phyloP scores from a whole-genome alignment of 140 eudicot genomes.

The Stevia rebaudiana region DNA sequence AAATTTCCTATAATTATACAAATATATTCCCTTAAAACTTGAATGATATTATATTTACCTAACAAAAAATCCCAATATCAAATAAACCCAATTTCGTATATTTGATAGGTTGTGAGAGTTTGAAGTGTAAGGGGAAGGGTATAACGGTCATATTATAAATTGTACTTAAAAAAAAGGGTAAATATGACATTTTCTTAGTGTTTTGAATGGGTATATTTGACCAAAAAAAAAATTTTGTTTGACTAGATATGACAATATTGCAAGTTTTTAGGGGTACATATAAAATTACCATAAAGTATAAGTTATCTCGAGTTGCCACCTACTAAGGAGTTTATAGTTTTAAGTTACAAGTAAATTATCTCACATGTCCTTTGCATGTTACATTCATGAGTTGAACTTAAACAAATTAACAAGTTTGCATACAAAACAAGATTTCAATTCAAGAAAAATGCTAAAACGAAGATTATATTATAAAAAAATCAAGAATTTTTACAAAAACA shows the following conservation, averaged over 20 bases:
- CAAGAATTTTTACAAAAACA: slow-evolving; percentile 8
- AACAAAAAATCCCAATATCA: background rate
- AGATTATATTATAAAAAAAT: background rate
- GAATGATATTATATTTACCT: background rate
- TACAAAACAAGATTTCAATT: slow-evolving; percentile 7
- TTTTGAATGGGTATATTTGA: background rate
- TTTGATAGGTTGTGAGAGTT: background rate
- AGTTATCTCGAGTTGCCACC: too few species aligned
- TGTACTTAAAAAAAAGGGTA: background rate
- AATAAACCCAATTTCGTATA: background rate
- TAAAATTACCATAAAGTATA: background rate
- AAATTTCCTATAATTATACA: too few species aligned
- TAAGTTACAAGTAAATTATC: too few species aligned
- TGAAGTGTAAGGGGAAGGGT: background rate
- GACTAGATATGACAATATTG: background rate
- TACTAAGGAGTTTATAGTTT: too few species aligned
- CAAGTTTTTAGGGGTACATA: background rate
- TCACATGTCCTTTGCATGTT: background rate
- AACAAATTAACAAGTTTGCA: slow-evolving; percentile 1
- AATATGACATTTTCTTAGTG: background rate
- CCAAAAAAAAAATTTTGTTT: background rate
- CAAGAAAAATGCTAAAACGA: background rate
- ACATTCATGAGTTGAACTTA: background rate
- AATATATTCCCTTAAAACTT: background rate
- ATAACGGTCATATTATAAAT: background rate